Percentiles rank a stretch among this genome's conserved stretches.
phyloP scores from a whole-genome alignment of 208 protist genomes.

The Leishmania turanica region DNA sequence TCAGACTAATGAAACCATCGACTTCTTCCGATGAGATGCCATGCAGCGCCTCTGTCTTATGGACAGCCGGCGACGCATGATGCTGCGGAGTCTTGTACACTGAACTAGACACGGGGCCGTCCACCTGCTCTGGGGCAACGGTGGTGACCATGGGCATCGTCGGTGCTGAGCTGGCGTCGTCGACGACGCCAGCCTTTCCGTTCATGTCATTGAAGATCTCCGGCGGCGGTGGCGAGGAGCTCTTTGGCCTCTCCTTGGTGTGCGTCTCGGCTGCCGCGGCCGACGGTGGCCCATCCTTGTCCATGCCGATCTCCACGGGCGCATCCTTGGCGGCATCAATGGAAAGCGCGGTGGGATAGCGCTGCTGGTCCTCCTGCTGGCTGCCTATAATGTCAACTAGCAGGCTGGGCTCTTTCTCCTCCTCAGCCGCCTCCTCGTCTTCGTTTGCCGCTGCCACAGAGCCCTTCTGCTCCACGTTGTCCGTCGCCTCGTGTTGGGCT shows the following conservation, averaged over 20 bases:
- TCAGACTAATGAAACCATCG: slow-evolving; percentile 6
- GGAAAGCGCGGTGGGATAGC: slow-evolving; percentile 21
- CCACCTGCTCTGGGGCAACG: background rate
- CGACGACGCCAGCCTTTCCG: background rate
- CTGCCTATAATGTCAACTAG: slow-evolving; percentile 17
- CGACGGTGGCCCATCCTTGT: background rate
- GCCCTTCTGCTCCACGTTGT: background rate
- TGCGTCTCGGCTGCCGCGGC: background rate
- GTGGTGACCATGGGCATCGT: background rate
- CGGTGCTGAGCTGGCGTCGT: background rate
- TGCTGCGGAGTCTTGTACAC: slow-evolving; percentile 17
- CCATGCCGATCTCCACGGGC: slow-evolving; percentile 27
- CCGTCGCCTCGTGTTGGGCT: background rate
- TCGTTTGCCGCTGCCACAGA: background rate
- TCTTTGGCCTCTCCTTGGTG: background rate
- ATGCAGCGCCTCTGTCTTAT: background rate
- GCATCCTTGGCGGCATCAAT: slow-evolving; percentile 20
- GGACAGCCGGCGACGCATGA: slow-evolving; percentile 9
- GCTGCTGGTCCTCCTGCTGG: slow-evolving; percentile 28
- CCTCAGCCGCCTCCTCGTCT: slow-evolving; percentile 5
- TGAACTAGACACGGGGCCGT: background rate
- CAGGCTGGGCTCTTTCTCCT: slow-evolving; percentile 1
- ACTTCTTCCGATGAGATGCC: slow-evolving; percentile 4
- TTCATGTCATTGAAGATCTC: background rate
- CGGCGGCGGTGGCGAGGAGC: background rate